Conservation (phyloP, 495 filamentous ascomycete species). For the Penicillium pulvis region DNA sequence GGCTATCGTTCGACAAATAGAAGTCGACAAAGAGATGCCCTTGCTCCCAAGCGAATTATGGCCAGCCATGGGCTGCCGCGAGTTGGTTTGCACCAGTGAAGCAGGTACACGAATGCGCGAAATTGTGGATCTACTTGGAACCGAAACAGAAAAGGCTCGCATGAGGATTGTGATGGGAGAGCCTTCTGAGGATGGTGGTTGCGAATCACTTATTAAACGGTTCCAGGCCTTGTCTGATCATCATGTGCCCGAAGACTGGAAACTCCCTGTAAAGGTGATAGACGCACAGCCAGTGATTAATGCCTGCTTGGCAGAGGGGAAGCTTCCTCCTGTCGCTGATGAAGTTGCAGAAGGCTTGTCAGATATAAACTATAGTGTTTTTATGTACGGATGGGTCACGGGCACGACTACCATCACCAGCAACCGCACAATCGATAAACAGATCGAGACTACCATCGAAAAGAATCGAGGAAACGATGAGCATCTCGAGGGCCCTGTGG, state of each 20-base stretch:
- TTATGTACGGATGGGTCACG: constrained; percentile 67
- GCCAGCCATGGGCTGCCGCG: constrained; percentile 56
- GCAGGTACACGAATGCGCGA: constrained; percentile 65
- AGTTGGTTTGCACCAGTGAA: constrained; percentile 63
- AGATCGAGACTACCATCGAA: constrained; percentile 58
- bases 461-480: constrained; percentile 38
- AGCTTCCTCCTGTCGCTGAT: constrained; percentile 40
- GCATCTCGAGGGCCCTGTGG: constrained; percentile 52
- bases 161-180: constrained; percentile 56
- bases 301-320: constrained; percentile 26
- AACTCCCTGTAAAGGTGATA: constrained; percentile 55
- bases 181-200: constrained; percentile 26
- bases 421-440: constrained; percentile 64
- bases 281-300: constrained; percentile 38
- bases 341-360: constrained; percentile 51
- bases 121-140: constrained; percentile 68
- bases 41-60: constrained; percentile 63
- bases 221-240: constrained; percentile 55
- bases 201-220: constrained; percentile 34
- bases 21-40: constrained; percentile 60
- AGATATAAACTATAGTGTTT: constrained; percentile 66
- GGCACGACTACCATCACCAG: constrained; percentile 65
- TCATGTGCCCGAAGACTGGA: constrained; percentile 47
- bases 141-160: constrained; percentile 59
- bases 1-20: constrained; percentile 64